Evolutionary conservation across 192 early-diverging fungal species (phyloP).

Genomic region (Coemansia sp.): DNA sequence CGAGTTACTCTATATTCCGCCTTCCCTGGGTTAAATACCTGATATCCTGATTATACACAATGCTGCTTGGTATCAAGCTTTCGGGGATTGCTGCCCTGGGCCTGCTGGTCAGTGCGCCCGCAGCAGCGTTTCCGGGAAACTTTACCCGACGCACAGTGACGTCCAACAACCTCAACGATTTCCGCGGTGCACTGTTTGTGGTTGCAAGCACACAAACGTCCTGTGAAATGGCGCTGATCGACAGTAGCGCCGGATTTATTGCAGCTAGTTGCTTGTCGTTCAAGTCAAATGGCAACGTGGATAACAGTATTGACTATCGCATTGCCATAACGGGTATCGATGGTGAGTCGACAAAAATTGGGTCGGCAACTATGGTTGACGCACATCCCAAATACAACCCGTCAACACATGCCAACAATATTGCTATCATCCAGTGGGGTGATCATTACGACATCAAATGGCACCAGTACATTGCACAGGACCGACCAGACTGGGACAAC

Average conservation of each 20-base stretch:
- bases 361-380: constrained; percentile 26
- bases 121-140: constrained; percentile 12
- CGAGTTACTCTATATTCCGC: not conserved
- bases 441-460: constrained; percentile 8
- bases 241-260: constrained; percentile 23
- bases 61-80: not conserved
- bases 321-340: constrained; percentile 19
- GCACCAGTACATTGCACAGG: constrained; percentile 22
- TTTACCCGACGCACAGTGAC: constrained; percentile 25
- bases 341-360: constrained; percentile 5
- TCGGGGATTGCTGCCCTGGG: constrained; percentile 6
- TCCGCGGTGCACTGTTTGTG: constrained; percentile 32
- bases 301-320: constrained; percentile 34
- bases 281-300: constrained; percentile 21
- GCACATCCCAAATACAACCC: constrained; percentile 43
- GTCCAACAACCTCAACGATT: constrained; percentile 2
- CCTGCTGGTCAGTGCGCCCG: not conserved
- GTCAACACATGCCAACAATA: constrained; percentile 41
- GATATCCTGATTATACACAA: not conserved
- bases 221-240: constrained; percentile 47
- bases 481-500: constrained; percentile 25
- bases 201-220: constrained; percentile 32
- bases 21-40: not conserved
- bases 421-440: constrained; percentile 31
- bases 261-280: constrained; percentile 42